Evolutionary conservation across 2,329 filamentous ascomycete species (phyloP).

Genomic region (Colletotrichum sojae): DNA sequence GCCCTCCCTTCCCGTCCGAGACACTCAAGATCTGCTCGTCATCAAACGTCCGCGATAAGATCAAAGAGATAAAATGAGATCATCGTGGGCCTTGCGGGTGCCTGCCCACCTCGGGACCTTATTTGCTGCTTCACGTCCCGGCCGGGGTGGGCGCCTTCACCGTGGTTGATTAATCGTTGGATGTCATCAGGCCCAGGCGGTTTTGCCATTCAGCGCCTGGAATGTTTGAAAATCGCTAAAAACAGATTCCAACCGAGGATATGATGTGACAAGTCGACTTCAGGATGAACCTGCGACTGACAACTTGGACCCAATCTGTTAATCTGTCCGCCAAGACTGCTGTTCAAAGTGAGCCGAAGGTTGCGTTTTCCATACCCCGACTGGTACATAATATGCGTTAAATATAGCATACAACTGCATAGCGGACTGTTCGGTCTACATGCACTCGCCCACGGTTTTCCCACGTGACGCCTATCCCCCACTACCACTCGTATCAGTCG

Average conservation of each 20-base stretch:
- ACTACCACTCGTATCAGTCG: slow-evolving; percentile 33
- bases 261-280: slow-evolving; percentile 15
- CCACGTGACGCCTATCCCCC: slow-evolving; percentile 40
- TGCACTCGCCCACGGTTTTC: slow-evolving; percentile 1
- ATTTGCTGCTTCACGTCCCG: slow-evolving; percentile 23
- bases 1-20: no score
- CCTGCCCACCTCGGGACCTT: slow-evolving; percentile 1
- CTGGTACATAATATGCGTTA: not conserved
- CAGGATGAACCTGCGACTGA: slow-evolving; percentile 15
- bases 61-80: slow-evolving; percentile 23
- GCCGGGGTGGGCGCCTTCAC: slow-evolving; percentile 10
- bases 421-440: not conserved
- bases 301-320: slow-evolving; percentile 6
- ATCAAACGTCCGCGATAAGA: slow-evolving; percentile 9
- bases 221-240: not conserved
- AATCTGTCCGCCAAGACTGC: not conserved
- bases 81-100: slow-evolving; percentile 16
- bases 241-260: not conserved
- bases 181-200: slow-evolving; percentile 2
- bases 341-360: slow-evolving; percentile 9
- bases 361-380: not conserved
- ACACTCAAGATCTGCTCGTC: slow-evolving; percentile 12
- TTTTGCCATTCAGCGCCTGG: not conserved
- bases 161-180: not conserved
- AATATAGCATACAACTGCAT: not conserved